Evolutionary conservation across 2,329 filamentous ascomycete species (phyloP), one percentile per base, ranked within the genome.

Genomic region (Pochonia chlamydosporia): DNA sequence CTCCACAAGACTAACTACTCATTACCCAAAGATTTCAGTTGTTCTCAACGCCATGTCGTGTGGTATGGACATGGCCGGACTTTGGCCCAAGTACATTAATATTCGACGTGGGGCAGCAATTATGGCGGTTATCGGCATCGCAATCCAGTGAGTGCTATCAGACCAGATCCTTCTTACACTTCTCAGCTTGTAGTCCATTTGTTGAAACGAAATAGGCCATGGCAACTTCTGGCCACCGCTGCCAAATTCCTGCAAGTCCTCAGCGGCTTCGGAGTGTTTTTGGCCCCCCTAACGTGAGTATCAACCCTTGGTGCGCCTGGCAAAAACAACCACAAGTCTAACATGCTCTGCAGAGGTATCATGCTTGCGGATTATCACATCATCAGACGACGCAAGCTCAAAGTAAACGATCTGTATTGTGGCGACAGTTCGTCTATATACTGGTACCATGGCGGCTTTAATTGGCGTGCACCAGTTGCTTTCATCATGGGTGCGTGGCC

Each of bases 1-100:
- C 14, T 16, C 30, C 21, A 35, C 28, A 7, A 25, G 31, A 21
- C 44, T 44, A 40, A 50, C 25, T 20, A 20, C n/a, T n/a, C 10
- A 20, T 14, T 25, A 14, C n/a, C 3, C 14, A 14, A 10, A 55
- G 51, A 57, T 56, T 5, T 53, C 49, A 2, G 44, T 58, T 4
- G 65, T 74, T 33, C 63, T 72, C 44, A 79, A 79, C 53, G 67
- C 68, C 1, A 68, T 76, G 52, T 70, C 70, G 1, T 67, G 69
- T 3, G 78, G 77, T 5, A 78, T 81, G 66, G 79, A 81, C 54
- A 62, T 81, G 42, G 70, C 76, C 0, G 73, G 70, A 1, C 59
- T 79, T 0, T 72, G 71, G 48, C 75, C 76, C 0, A 67, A 64
- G 35, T 79, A 72, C 51, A 71, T 82, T 60, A 79, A 78, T 56